Conservation (phyloP, 179 eudicot genomes). For the Actinidia chinensis region DNA sequence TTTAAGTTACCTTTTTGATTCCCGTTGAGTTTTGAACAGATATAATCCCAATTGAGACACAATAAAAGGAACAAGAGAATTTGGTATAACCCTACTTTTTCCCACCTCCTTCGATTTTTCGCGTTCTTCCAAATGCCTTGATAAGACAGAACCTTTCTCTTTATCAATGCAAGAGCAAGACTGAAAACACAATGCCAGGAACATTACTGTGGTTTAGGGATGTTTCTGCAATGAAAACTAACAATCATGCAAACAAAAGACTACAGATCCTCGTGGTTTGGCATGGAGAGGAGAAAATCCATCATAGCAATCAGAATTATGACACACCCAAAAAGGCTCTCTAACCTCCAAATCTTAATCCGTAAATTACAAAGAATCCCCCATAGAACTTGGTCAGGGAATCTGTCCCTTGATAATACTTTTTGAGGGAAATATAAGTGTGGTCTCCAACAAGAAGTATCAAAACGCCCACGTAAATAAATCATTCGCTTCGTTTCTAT, state of each 20-base stretch:
- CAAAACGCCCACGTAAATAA: neutral
- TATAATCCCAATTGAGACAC: neutral
- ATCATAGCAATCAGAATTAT: too few relatives aligned
- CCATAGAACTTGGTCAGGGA: too few relatives aligned
- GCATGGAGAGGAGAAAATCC: too few relatives aligned
- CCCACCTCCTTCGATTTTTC: conserved; percentile 60
- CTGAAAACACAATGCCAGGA: conserved; percentile 27
- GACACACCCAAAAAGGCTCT: too few relatives aligned
- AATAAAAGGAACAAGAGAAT: neutral
- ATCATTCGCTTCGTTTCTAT: neutral
- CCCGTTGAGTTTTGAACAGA: neutral
- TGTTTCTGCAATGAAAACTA: too few relatives aligned
- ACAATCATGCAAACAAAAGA: too few relatives aligned
- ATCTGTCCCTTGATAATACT: too few relatives aligned
- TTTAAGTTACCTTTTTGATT: neutral
- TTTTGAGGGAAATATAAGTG: too few relatives aligned
- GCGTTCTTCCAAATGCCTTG: conserved; percentile 94
- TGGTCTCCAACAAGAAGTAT: neutral
- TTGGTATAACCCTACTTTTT: conserved; percentile 58
- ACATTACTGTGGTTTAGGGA: neutral
- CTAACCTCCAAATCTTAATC: too few relatives aligned
- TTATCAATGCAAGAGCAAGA: conserved; percentile 65
- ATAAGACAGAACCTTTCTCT: conserved; percentile 72
- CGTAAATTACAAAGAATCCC: too few relatives aligned
- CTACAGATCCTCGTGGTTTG: too few relatives aligned